A percentile compares a stretch with the other conserved stretches of the same genome.
These are phyloP conservation scores for Magnolia changhungtana DNA, from an alignment of 164 flowering plant species.

Conservation along the genomic window DNA sequence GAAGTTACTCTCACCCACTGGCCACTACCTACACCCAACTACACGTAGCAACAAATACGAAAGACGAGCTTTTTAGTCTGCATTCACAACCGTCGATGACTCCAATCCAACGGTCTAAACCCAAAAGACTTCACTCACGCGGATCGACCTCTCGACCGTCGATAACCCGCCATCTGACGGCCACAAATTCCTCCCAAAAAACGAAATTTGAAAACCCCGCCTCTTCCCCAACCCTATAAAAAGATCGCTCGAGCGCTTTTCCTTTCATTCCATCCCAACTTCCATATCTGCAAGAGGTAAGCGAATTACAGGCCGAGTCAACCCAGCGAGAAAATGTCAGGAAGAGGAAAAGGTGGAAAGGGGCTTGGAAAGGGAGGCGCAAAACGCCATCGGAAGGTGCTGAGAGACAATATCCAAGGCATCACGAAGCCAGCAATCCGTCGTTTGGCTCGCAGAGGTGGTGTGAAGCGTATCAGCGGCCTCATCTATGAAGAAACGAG, in stretches of 20 bases:
- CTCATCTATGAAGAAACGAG: conserved; percentile 21
- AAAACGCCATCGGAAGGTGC: conserved; percentile 15
- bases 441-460: conserved; percentile 16
- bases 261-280: neutral
- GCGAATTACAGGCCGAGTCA: neutral
- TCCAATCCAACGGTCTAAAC: conserved; percentile 1
- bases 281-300: neutral
- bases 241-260: neutral
- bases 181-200: neutral
- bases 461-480: conserved; percentile 19
- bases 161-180: conserved; percentile 12
- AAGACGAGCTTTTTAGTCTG: neutral
- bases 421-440: conserved; percentile 21
- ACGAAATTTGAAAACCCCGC: neutral
- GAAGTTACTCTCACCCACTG: no score
- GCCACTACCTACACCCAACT: no score
- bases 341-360: conserved; percentile 23
- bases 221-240: neutral
- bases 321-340: conserved; percentile 7
- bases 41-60: neutral
- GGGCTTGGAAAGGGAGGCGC: conserved; percentile 21
- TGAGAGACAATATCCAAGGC: conserved; percentile 20
- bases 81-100: neutral
- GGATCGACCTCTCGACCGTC: conserved; percentile 14
- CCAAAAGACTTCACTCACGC: neutral